Percentiles rank a stretch among this genome's conserved stretches.
Evolutionary conservation across 495 filamentous ascomycete genomes (phyloP).

Genomic region (Margaritispora aquatica): DNA sequence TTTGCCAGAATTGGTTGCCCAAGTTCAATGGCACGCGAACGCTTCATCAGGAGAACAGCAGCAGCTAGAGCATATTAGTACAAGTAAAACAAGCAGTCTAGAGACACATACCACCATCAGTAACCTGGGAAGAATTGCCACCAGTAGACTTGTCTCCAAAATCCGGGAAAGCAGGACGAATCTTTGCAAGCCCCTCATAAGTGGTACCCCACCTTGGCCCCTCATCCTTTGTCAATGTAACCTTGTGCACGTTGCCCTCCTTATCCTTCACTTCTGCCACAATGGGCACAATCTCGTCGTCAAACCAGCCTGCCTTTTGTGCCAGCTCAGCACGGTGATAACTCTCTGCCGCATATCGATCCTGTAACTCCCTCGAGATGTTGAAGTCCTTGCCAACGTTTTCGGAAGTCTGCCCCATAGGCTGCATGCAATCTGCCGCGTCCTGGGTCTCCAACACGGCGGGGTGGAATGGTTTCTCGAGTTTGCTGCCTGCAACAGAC

Average conservation of each 20-base stretch:
- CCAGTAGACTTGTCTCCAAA: conserved; percentile 86
- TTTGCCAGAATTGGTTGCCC: conserved; percentile 92
- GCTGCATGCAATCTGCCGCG: conserved; percentile 78
- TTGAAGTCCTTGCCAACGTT: conserved; percentile 92
- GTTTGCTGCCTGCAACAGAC: conserved; percentile 61
- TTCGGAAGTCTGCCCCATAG: conserved; percentile 97
- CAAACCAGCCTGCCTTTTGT: conserved; percentile 89
- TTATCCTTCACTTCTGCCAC: conserved; percentile 75
- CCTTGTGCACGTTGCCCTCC: conserved; percentile 67
- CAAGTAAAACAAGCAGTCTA: not conserved
- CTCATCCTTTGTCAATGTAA: conserved; percentile 80
- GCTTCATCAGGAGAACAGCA: conserved; percentile 87
- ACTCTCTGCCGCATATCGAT: conserved; percentile 78
- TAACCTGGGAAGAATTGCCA: conserved; percentile 94
- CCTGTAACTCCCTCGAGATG: conserved; percentile 72
- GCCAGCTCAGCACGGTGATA: conserved; percentile 81
- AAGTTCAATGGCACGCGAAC: conserved; percentile 78
- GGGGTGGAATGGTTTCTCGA: conserved; percentile 69
- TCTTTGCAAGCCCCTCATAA: conserved; percentile 71
- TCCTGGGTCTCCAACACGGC: conserved; percentile 69
- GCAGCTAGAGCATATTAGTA: conserved; percentile 49
- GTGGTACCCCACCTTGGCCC: conserved; percentile 88
- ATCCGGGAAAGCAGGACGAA: conserved; percentile 83
- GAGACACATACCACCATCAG: conserved; percentile 62
- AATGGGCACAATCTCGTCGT: conserved; percentile 92